Percentiles rank a stretch among this genome's conserved stretches.
Evolutionary conservation across 306 rosid species (phyloP).

Genomic region (Nissolia schottii): DNA sequence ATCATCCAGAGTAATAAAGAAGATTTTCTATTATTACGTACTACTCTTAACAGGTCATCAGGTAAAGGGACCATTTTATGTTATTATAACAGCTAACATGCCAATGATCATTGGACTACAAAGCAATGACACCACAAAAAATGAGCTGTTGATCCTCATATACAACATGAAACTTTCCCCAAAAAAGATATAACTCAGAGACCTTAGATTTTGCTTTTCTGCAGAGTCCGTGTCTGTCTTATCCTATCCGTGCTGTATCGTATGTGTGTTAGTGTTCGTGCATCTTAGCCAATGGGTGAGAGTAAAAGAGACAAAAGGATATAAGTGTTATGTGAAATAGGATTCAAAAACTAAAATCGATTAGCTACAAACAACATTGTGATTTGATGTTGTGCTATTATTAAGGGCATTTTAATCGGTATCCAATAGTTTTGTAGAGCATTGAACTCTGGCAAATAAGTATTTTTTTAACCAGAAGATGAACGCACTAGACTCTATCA

Average conservation of each 20-base stretch:
- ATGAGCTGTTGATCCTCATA: neutral
- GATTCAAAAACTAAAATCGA: neutral
- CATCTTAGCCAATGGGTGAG: neutral
- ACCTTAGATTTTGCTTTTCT: neutral
- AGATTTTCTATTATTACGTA: neutral
- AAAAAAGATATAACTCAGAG: too few relatives aligned
- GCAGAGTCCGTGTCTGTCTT: neutral
- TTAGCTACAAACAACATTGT: neutral
- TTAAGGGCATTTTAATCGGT: neutral
- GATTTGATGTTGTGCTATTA: neutral
- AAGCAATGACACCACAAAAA: neutral
- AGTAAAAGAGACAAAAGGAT: neutral
- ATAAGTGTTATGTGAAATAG: neutral
- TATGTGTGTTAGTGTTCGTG: neutral
- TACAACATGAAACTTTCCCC: neutral
- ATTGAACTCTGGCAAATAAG: neutral
- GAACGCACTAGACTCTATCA: neutral
- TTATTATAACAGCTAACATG: neutral
- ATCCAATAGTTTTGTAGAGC: neutral
- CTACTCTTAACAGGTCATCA: slow-evolving; percentile 1
- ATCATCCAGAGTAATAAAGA: neutral
- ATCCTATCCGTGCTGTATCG: neutral
- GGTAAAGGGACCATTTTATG: neutral
- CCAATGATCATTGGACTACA: neutral
- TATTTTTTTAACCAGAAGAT: neutral